phyloP scores from a whole-genome alignment of 805 yeast species.

The Kluyveromyces starmeri region DNA sequence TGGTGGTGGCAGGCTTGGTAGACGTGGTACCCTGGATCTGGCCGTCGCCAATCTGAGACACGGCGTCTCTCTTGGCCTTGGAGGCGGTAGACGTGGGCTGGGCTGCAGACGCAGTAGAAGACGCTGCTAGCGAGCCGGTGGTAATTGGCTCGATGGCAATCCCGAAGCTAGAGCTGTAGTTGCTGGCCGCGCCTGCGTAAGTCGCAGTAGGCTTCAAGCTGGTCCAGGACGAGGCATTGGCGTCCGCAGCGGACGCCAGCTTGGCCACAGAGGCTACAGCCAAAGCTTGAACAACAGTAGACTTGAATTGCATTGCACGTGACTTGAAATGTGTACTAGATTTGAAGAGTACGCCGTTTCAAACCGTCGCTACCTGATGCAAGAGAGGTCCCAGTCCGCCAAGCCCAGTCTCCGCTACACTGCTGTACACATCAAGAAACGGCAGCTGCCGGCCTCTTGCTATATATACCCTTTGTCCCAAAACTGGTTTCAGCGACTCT shows the following conservation, averaged over 20 bases:
- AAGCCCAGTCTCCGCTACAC: no score
- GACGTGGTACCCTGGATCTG: slow-evolving; percentile 44
- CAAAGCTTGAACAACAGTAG: slow-evolving; percentile 10
- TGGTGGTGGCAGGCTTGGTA: slow-evolving; percentile 34
- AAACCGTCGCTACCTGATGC: no score
- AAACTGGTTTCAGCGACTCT: no score
- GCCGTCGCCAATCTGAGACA: slow-evolving; percentile 55
- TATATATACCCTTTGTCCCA: no score
- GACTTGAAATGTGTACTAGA: no score
- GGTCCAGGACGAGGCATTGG: slow-evolving; percentile 40
- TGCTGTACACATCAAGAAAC: no score
- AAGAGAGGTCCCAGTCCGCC: no score
- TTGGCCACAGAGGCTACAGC: slow-evolving; percentile 14
- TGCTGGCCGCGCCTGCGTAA: slow-evolving; percentile 47
- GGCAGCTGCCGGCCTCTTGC: no score
- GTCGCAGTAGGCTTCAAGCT: slow-evolving; percentile 59
- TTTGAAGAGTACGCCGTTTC: no score
- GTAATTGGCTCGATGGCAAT: slow-evolving; percentile 52
- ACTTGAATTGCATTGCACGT: slow-evolving; percentile 23
- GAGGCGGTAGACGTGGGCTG: slow-evolving; percentile 27
- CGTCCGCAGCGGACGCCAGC: slow-evolving; percentile 13
- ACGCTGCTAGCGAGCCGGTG: slow-evolving; percentile 22
- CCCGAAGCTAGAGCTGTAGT: slow-evolving; percentile 52
- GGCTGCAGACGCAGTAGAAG: slow-evolving; percentile 29
- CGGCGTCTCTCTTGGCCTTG: slow-evolving; percentile 34